Evolutionary conservation across 2,329 filamentous ascomycete species (phyloP), one percentile per base, ranked within the genome.

Genomic region (Ophiostoma sp.): DNA sequence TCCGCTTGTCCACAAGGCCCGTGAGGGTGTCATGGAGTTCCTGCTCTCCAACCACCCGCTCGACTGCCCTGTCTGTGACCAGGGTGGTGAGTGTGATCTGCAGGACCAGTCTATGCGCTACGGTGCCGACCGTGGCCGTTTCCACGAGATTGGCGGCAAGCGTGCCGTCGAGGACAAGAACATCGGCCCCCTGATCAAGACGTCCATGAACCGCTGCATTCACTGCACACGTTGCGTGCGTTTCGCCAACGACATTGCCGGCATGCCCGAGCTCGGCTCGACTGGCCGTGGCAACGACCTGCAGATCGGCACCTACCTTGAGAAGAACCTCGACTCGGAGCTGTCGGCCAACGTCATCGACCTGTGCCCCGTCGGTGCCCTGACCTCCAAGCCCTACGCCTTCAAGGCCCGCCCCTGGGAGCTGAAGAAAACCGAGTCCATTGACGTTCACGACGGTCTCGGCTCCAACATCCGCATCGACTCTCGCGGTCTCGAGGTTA

Each of bases 81-180:
- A 99, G 82, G 95, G 95, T 84, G 95, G 95, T 79, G 95, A 99
- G 81, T 99, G 95, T 82, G 95, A 99, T 85, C 88, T 99, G 72
- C 95, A 99, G 83, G 95, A 99, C 80, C 95, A 99, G 85, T 98
- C 94, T 70, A 98, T 99, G 94, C 88, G 95, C 81, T 99, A 99
- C 79, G 95, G 95, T 77, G 92, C 90, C 74, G 95, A 99, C 82
- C 88, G 95, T 79, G 95, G 95, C 73, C 91, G 95, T 76, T 99
- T 99, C 84, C 95, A 99, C 83, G 95, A 99, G 82, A 82, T 96
- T 77, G 89, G 87, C 70, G 95, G 95, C 82, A 99, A 99, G 87
- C 92, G 95, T 84, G 95, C 93, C 35, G 94, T 97, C 54, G 95
- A 99, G 83, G 95, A 99, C 82, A 99, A 99, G 87, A 98, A 99